A percentile compares a stretch with the other conserved stretches of the same genome.
These are phyloP conservation scores for Saccharomyces hybrid DNA, from an alignment of 1,139 yeast genomes.

Conservation along the genomic window DNA sequence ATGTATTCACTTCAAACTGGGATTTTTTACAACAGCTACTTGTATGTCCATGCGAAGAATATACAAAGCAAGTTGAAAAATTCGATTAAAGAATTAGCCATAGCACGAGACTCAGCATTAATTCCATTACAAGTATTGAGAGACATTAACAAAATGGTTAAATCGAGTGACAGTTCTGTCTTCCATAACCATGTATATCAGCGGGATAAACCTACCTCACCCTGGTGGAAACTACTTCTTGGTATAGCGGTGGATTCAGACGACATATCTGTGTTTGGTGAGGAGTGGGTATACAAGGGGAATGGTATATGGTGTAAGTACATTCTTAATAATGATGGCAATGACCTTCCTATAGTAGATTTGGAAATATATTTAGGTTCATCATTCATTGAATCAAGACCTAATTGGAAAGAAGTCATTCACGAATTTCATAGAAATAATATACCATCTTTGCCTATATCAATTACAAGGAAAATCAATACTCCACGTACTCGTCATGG, in stretches of 20 bases:
- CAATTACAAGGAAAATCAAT: slow-evolving; percentile 9
- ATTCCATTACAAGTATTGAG: slow-evolving; percentile 12
- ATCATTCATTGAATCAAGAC: slow-evolving; percentile 15
- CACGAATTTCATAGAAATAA: slow-evolving; percentile 9
- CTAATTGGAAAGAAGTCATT: slow-evolving; percentile 16
- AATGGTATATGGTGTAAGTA: slow-evolving; percentile 17
- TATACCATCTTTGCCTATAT: slow-evolving; percentile 5
- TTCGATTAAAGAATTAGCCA: slow-evolving; percentile 14
- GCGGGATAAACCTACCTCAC: background rate
- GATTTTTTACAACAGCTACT: slow-evolving; percentile 8
- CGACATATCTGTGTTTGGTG: slow-evolving; percentile 9
- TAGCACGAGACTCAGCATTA: slow-evolving; percentile 11
- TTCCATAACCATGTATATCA: slow-evolving; percentile 13
- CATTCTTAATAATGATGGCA: slow-evolving; percentile 7
- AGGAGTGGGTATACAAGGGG: slow-evolving; percentile 18
- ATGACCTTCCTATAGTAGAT: slow-evolving; percentile 1
- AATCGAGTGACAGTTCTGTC: slow-evolving; percentile 13
- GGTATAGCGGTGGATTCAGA: slow-evolving; percentile 1
- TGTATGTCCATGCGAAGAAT: slow-evolving; percentile 12
- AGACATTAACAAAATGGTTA: slow-evolving; percentile 8
- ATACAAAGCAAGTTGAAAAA: background rate
- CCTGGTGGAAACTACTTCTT: background rate
- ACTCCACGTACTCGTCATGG: background rate
- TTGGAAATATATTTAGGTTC: slow-evolving; percentile 14
- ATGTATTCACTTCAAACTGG: slow-evolving; percentile 9